A percentile compares a stretch with the other conserved stretches of the same genome.
phyloP scores from a whole-genome alignment of 1,284 basidiomycete species.

The Marasmius sp. region DNA sequence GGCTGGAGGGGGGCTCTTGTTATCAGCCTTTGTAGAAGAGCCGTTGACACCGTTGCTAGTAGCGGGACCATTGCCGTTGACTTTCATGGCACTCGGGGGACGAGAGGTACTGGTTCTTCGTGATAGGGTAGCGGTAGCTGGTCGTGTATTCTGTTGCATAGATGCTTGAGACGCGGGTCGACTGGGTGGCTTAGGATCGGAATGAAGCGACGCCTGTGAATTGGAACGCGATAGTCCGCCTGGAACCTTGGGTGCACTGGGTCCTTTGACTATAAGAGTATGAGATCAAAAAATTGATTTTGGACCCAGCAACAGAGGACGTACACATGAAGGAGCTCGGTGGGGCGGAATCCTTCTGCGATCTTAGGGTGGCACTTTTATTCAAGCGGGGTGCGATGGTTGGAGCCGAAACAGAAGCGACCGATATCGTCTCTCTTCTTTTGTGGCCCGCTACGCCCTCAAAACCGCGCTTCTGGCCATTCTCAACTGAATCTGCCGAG shows the following conservation, averaged over 20 bases:
- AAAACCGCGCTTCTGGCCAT: conserved; percentile 34
- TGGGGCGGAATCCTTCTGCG: conserved; percentile 52
- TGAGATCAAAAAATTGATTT: background rate
- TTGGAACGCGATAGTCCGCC: conserved; percentile 38
- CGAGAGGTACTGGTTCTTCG: conserved; percentile 13
- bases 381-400: conserved; percentile 66
- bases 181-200: conserved; percentile 16
- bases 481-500: background rate
- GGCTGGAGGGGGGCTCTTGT: conserved; percentile 1
- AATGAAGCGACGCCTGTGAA: conserved; percentile 30
- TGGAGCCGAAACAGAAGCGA: conserved; percentile 64
- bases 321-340: conserved; percentile 68
- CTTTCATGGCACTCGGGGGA: conserved; percentile 8
- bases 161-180: conserved; percentile 29
- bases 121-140: conserved; percentile 9
- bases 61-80: conserved; percentile 18
- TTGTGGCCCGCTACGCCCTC: conserved; percentile 80
- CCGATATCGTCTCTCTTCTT: conserved; percentile 67
- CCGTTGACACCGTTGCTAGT: conserved; percentile 9
- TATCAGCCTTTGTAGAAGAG: background rate
- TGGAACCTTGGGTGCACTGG: conserved; percentile 40
- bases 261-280: conserved; percentile 37
- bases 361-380: conserved; percentile 63
- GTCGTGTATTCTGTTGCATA: conserved; percentile 20
- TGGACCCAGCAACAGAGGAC: conserved; percentile 21